These are phyloP conservation scores for Coniferiporia weirii DNA, from an alignment of 1,284 basidiomycete species.

Conservation along the genomic window DNA sequence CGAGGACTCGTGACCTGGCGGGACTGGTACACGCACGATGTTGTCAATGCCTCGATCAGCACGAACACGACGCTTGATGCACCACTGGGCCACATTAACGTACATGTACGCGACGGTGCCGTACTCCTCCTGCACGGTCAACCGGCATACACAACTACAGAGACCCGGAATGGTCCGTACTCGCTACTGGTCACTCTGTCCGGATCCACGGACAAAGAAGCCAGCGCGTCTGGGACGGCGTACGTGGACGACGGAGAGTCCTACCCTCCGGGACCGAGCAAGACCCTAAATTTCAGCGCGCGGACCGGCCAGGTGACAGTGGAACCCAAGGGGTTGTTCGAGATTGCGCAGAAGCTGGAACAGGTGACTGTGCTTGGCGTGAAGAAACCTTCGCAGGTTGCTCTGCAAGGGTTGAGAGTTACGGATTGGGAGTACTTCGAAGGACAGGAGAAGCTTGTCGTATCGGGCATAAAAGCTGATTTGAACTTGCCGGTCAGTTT, in stretches of 20 bases:
- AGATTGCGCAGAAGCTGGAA: slow-evolving; percentile 37
- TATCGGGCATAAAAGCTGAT: slow-evolving; percentile 9
- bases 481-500: not conserved
- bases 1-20: slow-evolving; percentile 59
- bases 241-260: slow-evolving; percentile 65
- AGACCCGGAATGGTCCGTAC: slow-evolving; percentile 51
- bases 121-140: slow-evolving; percentile 52
- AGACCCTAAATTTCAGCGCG: slow-evolving; percentile 38
- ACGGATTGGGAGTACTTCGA: slow-evolving; percentile 32
- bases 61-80: slow-evolving; percentile 44
- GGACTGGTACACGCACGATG: slow-evolving; percentile 70
- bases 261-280: slow-evolving; percentile 45
- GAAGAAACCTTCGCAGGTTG: slow-evolving; percentile 30
- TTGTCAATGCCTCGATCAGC: slow-evolving; percentile 35
- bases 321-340: slow-evolving; percentile 37
- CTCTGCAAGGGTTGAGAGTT: slow-evolving; percentile 27
- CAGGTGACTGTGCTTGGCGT: slow-evolving; percentile 48
- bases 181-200: slow-evolving; percentile 51
- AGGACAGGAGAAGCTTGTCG: slow-evolving; percentile 30
- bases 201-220: slow-evolving; percentile 27
- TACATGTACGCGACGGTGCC: slow-evolving; percentile 58
- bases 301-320: slow-evolving; percentile 31
- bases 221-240: slow-evolving; percentile 44
- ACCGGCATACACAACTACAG: slow-evolving; percentile 53
- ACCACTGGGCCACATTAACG: slow-evolving; percentile 64